Base-by-base conservation (phyloP, 2,329 filamentous ascomycete species). In the Xylaria sp. region DNA sequence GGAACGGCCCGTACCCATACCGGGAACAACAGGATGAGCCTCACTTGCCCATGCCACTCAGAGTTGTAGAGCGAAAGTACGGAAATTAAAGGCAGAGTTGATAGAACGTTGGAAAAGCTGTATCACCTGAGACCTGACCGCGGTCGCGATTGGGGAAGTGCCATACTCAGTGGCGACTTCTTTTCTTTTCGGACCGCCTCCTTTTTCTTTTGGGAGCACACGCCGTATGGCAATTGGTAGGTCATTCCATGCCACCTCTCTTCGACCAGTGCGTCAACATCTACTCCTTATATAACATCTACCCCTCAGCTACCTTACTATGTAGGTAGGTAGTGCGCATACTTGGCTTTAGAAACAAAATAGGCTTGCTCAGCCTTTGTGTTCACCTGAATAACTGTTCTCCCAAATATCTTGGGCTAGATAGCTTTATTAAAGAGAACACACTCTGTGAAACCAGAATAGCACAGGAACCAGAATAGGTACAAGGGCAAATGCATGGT, bases 171-270 rank as follows among this genome's bases (percentile, higher is more conserved):
- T 64, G 46, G 48, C 28, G 51, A 8, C 34, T 37, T 54, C 34
- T 25, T 68, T 62, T 65, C 51, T 56, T 69, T 69, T 56, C 51
- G 31, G 56, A 34, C 57, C 56, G 62, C 66, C 62, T 65, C 39
- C 44, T 34, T 51, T 62, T 62, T 66, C 58, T 66, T 61, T 66
- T 66, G 39, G 20, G 25, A 7, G 31, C 54, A 37, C n/a, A 37
- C 25, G 39, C 20, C 12, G 25, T 15, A 25, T 13, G 48, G 44
- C 34, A 51, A 41, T 6, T 8, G 5, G 50, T 18, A 59, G 46
- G 39, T n/a, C 50, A 37, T 59, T 28, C 10, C 23, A 51, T n/a
- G n/a, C n/a, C n/a, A n/a, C n/a, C n/a, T n/a, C n/a, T 65, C 23
- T 56, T 55, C 13, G 28, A 52, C 50, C 52, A 51, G 61, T 51